Base-by-base conservation (phyloP, 148 eudicot genomes). In the Silene conica region DNA sequence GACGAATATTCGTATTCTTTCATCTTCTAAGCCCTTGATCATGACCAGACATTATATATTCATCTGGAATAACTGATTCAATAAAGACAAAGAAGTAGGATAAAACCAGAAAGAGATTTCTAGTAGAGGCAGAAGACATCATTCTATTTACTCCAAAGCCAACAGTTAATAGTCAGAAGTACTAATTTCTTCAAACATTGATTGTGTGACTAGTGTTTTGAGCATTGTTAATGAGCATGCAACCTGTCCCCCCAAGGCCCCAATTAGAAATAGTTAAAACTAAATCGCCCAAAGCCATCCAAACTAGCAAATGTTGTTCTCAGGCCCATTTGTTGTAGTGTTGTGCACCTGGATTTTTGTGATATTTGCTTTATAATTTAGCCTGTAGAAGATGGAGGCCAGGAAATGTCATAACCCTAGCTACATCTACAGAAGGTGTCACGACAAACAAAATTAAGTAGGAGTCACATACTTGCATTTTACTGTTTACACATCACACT, bases 401-500 rank as follows among this genome's bases (percentile, higher is more conserved):
- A 28, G 45, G 13, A 54, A 56, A 26, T 43, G 50, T 28, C 61
- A 63, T 50, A 65, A 10, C 66, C 34, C 22, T 25, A 19, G 21
- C 52, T 68, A 45, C 59, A 43, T 60, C 28, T 15, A 13, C 46
- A 50, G 6, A 3, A 74, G 20, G 69, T 59, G 48, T 69, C 16
- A 56, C 52, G 52, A 48, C 21, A 69, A 16, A 52, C 28, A 69
- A 74, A 58, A 38, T 68, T 50, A 73, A 79, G 64, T 52, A 41
- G 57, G 63, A 73, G 67, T 22, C 65, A 69, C 26, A 61, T 21
- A 12, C 61, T 28, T 54, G 19, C 11, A 14, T 59, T 48, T 52
- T 74, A 31, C 66, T 26, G 70, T 54, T 31, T 73, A 71, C 74
- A 77, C 60, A 41, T 81, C 67, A 76, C 54, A 15, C 34, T 31